Conservation (phyloP, 2,329 filamentous ascomycete species). For the Fusarium dlaminii region DNA sequence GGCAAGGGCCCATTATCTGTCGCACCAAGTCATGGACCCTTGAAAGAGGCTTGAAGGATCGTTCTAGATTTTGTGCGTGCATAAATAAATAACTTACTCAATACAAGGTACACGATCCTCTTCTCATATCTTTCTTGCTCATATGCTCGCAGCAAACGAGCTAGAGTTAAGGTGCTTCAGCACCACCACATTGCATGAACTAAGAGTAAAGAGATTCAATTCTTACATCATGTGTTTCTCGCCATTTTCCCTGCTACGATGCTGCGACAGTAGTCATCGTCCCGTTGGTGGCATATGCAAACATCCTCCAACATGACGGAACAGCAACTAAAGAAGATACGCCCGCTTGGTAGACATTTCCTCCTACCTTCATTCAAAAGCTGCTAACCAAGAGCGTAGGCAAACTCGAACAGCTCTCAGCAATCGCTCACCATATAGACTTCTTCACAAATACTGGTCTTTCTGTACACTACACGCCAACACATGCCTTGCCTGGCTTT, state of each 20-base stretch:
- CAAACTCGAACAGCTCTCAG: not conserved
- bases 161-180: not conserved
- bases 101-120: not conserved
- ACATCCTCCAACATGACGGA: not conserved
- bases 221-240: not conserved
- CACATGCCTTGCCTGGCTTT: not conserved
- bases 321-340: not conserved
- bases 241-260: too few relatives aligned
- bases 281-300: not conserved
- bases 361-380: not conserved
- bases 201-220: not conserved
- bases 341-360: not conserved
- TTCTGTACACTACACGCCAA: not conserved
- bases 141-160: not conserved
- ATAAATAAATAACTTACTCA: not conserved
- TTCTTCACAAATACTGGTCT: slow-evolving; percentile 8
- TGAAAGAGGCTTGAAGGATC: not conserved
- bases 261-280: not conserved
- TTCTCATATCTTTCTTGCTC: not conserved
- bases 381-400: not conserved
- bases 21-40: not conserved
- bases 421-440: not conserved
- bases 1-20: not conserved
- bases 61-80: not conserved
- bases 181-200: not conserved